A percentile compares a stretch with the other conserved stretches of the same genome.
Conservation (phyloP, 2,329 filamentous ascomycete species). For the Diplodia sapinea region DNA sequence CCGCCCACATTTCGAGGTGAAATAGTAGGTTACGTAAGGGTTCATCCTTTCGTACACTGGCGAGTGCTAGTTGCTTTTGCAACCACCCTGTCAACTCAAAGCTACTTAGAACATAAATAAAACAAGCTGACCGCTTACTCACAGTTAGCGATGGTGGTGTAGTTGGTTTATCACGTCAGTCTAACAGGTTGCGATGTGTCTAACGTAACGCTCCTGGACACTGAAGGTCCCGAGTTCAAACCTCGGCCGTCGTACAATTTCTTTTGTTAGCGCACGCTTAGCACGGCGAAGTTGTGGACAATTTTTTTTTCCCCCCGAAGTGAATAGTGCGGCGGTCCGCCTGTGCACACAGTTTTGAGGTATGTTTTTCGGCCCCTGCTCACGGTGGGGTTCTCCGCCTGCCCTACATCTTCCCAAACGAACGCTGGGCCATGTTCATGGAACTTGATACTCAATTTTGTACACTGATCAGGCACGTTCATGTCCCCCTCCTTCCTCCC, state of each 20-base stretch:
- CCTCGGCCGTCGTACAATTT: conserved; percentile 1
- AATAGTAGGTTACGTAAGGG: too few species aligned
- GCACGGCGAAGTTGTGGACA: too few species aligned
- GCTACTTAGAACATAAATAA: too few species aligned
- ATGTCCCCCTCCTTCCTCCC: too few species aligned
- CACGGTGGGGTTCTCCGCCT: background rate
- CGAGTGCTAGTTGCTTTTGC: background rate
- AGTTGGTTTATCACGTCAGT: conserved; percentile 56
- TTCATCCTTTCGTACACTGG: too few species aligned
- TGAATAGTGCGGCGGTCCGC: too few species aligned
- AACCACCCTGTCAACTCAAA: too few species aligned
- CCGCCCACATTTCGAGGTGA: too few species aligned
- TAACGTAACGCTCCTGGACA: conserved; percentile 24
- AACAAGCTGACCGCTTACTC: too few species aligned
- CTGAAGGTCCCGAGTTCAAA: conserved; percentile 26
- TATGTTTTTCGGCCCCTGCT: background rate
- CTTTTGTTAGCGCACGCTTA: background rate
- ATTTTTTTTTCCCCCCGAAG: background rate
- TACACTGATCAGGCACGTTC: too few species aligned
- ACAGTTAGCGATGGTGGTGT: conserved; percentile 39
- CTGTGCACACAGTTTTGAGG: too few species aligned
- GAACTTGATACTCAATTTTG: too few species aligned
- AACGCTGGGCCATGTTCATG: background rate
- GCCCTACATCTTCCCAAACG: background rate
- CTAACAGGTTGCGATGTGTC: conserved; percentile 40